A percentile compares a stretch with the other conserved stretches of the same genome.
phyloP scores from a whole-genome alignment of 805 yeast species.

The Candida loeiensis region DNA sequence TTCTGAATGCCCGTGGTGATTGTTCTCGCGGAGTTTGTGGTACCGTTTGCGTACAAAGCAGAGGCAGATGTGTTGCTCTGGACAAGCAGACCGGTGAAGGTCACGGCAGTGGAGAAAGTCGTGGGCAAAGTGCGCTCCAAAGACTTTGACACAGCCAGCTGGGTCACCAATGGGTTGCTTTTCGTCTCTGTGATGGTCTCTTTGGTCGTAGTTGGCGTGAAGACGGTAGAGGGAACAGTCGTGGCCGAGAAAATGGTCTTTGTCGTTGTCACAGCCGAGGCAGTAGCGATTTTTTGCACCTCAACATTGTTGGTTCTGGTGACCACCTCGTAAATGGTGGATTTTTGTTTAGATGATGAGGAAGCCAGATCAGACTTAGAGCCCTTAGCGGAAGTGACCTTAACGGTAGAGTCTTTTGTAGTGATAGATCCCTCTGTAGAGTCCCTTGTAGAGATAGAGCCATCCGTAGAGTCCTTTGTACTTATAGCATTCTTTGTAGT shows the following conservation, averaged over 20 bases:
- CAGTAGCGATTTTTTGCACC: constrained; percentile 10
- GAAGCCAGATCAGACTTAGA: constrained; percentile 1
- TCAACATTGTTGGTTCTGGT: constrained; percentile 19
- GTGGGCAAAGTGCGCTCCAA: constrained; percentile 23
- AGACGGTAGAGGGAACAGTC: constrained; percentile 20
- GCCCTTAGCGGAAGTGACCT: not conserved
- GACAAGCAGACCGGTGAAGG: constrained; percentile 7
- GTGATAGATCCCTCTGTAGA: not conserved
- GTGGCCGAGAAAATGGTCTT: constrained; percentile 26
- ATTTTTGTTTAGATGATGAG: constrained; percentile 5
- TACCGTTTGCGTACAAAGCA: not conserved
- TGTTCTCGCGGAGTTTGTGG: too few species aligned
- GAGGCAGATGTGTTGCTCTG: not conserved
- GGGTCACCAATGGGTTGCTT: constrained; percentile 29
- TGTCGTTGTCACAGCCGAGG: constrained; percentile 28
- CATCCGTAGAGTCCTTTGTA: too few species aligned
- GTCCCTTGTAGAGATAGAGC: too few species aligned
- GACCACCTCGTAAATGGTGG: constrained; percentile 17
- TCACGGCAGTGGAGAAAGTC: constrained; percentile 16
- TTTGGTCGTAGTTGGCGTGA: constrained; percentile 16
- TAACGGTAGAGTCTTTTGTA: too few species aligned
- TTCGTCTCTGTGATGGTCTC: constrained; percentile 21
- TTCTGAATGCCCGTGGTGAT: too few species aligned
- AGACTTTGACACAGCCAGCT: constrained; percentile 21
- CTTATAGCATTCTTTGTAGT: too few species aligned